A percentile compares a stretch with the other conserved stretches of the same genome.
phyloP scores from a whole-genome alignment of 1,284 basidiomycete species.

The Microbotryum lychnidis-dioicae region DNA sequence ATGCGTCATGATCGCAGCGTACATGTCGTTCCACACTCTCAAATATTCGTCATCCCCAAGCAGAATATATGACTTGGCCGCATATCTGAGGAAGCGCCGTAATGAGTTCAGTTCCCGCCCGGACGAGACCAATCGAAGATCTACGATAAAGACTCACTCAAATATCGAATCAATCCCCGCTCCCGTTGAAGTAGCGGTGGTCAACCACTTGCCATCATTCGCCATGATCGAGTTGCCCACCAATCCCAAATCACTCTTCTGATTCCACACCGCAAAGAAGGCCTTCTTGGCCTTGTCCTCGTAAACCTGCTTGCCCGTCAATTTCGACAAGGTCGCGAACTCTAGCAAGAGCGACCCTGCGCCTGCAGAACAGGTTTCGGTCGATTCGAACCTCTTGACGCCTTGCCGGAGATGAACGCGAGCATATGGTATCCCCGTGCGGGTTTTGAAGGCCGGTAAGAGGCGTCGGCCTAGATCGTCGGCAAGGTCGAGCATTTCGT shows the following conservation, averaged over 20 bases:
- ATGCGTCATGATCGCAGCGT: slow-evolving; percentile 79
- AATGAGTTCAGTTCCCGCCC: too few species aligned
- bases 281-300: slow-evolving; percentile 58
- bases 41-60: slow-evolving; percentile 72
- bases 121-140: background rate
- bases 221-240: slow-evolving; percentile 82
- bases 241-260: slow-evolving; percentile 58
- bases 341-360: slow-evolving; percentile 85
- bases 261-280: slow-evolving; percentile 86
- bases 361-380: slow-evolving; percentile 73
- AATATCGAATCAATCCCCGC: slow-evolving; percentile 90
- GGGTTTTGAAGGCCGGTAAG: slow-evolving; percentile 74
- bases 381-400: slow-evolving; percentile 47
- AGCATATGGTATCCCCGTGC: slow-evolving; percentile 81
- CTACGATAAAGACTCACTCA: slow-evolving; percentile 62
- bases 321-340: slow-evolving; percentile 77
- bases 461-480: slow-evolving; percentile 73
- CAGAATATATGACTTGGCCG: slow-evolving; percentile 40
- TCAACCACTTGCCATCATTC: slow-evolving; percentile 36
- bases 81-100: slow-evolving; percentile 49
- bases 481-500: slow-evolving; percentile 67
- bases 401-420: slow-evolving; percentile 63
- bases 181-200: slow-evolving; percentile 60
- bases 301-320: slow-evolving; percentile 77
- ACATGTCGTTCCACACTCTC: slow-evolving; percentile 80